Evolutionary conservation across 495 filamentous ascomycete species (phyloP), one percentile per base, ranked within the genome.

Genomic region (Parathielavia appendiculata): DNA sequence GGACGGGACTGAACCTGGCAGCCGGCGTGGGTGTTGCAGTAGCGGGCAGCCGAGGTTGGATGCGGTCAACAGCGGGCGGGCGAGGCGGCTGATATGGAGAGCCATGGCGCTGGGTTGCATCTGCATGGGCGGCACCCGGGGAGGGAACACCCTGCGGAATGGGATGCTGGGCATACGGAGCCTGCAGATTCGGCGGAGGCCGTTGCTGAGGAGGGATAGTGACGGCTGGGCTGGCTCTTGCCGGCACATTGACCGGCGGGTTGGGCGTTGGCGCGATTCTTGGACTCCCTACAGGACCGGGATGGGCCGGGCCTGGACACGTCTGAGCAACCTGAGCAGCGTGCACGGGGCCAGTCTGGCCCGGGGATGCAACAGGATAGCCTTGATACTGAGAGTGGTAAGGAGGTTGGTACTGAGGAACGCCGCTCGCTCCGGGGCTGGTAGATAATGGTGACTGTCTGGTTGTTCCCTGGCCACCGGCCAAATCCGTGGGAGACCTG

Each of bases 21-120:
- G 64, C 40, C 38, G 55, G 56, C 9, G 57, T 60, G 4, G 66
- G 64, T 36, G 66, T 61, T 26, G 57, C 41, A 0, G 55, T 55
- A n/a, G 39, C 43, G 10, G 59, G 63, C 19, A 23, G 19, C 1
- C 61, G 63, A 1, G 58, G 62, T 10, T 66, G 65, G 4, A 65
- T 51, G 6, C 56, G 64, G 4, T 64, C 61, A 13, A 61, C 57
- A 48, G 69, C 65, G 0, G 68, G 65, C 54, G 71, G 59, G 34
- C 62, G 65, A 8, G 75, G 63, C 22, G 74, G 72, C 38, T 73
- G 77, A 44, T 75, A 71, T 14, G 72, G 69, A n/a, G 76, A 75
- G 57, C 57, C 73, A 50, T 76, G 77, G 1, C 35, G 57, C 46
- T 62, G 65, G 6, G 63, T 63, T 30, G 63, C 59, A 22, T 67